Evolutionary conservation across 306 rosid genomes (phyloP).

Genomic region (Elaeagnus macrophylla): DNA sequence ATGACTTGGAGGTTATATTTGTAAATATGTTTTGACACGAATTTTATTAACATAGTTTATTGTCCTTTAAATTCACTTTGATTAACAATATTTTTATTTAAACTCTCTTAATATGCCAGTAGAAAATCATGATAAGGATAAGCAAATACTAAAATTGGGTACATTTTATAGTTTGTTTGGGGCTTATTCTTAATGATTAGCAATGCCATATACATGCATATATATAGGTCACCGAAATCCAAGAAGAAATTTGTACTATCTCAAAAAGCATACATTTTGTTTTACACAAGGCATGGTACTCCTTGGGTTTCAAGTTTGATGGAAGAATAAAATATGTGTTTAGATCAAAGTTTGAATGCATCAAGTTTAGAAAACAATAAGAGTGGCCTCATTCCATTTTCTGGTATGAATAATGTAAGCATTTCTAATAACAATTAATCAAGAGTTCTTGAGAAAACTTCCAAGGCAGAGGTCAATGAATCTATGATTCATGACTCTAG

Average conservation of each 20-base stretch:
- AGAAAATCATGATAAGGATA: too few relatives aligned
- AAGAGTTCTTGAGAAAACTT: background rate
- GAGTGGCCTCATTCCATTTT: constrained; percentile 5
- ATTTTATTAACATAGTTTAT: background rate
- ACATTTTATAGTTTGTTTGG: too few relatives aligned
- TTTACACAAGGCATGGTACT: constrained; percentile 67
- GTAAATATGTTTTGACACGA: background rate
- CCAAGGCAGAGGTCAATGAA: constrained; percentile 6
- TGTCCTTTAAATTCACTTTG: background rate
- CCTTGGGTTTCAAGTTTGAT: constrained; percentile 57
- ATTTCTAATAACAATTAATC: constrained; percentile 15
- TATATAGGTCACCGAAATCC: constrained; percentile 59
- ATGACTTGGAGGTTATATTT: constrained; percentile 62
- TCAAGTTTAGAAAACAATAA: constrained; percentile 55
- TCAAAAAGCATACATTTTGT: constrained; percentile 73
- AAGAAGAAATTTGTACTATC: constrained; percentile 49
- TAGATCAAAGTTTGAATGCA: constrained; percentile 21
- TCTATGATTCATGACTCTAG: background rate
- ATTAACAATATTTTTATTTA: too few relatives aligned
- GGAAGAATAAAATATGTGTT: constrained; percentile 17
- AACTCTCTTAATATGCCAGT: too few relatives aligned
- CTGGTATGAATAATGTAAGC: constrained; percentile 9
- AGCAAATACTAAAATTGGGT: too few relatives aligned
- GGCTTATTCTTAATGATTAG: too few relatives aligned
- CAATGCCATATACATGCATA: too few relatives aligned